phyloP scores from a whole-genome alignment of 352 stramenopile genomes.

The Globisporangium okanoganense region DNA sequence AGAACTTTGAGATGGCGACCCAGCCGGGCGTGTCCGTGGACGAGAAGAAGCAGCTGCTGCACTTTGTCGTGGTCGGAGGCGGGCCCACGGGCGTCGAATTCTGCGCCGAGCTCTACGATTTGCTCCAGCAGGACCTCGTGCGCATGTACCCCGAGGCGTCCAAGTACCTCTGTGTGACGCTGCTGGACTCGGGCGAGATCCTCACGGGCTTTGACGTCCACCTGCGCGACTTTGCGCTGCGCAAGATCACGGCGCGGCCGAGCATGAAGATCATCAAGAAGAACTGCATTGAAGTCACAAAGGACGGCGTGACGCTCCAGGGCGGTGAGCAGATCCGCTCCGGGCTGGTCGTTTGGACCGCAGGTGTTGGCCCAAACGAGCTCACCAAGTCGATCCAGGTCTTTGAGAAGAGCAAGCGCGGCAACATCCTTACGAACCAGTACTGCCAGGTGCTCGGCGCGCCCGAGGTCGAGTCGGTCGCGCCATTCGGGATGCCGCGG shows the following conservation, averaged over 20 bases:
- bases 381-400: constrained; percentile 72
- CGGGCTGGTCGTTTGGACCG: constrained; percentile 75
- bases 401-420: constrained; percentile 76
- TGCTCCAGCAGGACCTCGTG: constrained; percentile 90
- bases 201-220: constrained; percentile 67
- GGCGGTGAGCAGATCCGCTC: constrained; percentile 52
- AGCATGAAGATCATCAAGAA: constrained; percentile 82
- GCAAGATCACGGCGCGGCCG: constrained; percentile 74
- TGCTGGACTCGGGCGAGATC: constrained; percentile 71
- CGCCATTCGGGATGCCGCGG: constrained; percentile 62
- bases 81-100: constrained; percentile 96
- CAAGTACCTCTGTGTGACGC: constrained; percentile 63
- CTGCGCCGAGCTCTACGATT: constrained; percentile 94
- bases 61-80: constrained; percentile 97
- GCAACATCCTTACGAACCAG: constrained; percentile 82
- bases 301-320: constrained; percentile 59
- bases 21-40: constrained; percentile 76
- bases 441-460: constrained; percentile 75
- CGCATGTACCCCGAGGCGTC: constrained; percentile 74
- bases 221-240: constrained; percentile 64
- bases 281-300: constrained; percentile 66
- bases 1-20: constrained; percentile 94
- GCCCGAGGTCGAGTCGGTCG: constrained; percentile 47
- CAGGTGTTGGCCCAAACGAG: constrained; percentile 70
- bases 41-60: constrained; percentile 91